Base-by-base conservation (phyloP, 129 eudicot genomes). In the Centrapalus pauciflorus region DNA sequence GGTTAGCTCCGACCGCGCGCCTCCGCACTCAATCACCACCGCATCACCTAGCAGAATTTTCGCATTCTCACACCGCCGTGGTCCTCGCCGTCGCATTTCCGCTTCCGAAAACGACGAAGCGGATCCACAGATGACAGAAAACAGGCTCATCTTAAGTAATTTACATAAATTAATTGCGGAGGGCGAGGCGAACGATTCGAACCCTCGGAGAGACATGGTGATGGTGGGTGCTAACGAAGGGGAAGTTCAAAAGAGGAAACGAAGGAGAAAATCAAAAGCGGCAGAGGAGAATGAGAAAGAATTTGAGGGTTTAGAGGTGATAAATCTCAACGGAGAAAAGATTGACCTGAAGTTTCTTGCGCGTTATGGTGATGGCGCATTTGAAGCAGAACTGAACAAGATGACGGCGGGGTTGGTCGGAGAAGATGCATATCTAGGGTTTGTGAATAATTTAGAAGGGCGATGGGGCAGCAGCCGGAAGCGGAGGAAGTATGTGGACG, bases 401-500 rank as follows among this genome's bases (percentile, higher is more conserved):
- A 27, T 13, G 79, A 74, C 67, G 10, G 17, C 21, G 35, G 67
- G 40, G 38, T 55, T 74, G 79, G 49, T 20, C 12, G 25, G 40
- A 16, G 73, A 65, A 56, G 73, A 32, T 55, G 67, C 65, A 2
- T 29, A 65, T 74, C 7, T 74, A 43, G 72, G 50, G 61, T 65
- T 74, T 74, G 21, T 65, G 7, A 14, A 11, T 1, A 52, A 51
- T 65, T 74, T 74, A 56, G 51, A 66, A 9, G 73, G 79, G 52
- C 38, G 66, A 4, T 65, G 73, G 78, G 66, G 78, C 7, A 74
- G 72, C 37, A 10, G 4, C 1, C 19, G 66, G 40, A 74, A 16
- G 46, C 67, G 73, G 61, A 46, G 78, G 72, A 74, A 33, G 73
- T 74, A 64, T 10, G 72, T 74, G 0, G 59, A 55, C 2, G 67